phyloP scores from a whole-genome alignment of 306 rosid genomes.

The Ziziphus jujuba region DNA sequence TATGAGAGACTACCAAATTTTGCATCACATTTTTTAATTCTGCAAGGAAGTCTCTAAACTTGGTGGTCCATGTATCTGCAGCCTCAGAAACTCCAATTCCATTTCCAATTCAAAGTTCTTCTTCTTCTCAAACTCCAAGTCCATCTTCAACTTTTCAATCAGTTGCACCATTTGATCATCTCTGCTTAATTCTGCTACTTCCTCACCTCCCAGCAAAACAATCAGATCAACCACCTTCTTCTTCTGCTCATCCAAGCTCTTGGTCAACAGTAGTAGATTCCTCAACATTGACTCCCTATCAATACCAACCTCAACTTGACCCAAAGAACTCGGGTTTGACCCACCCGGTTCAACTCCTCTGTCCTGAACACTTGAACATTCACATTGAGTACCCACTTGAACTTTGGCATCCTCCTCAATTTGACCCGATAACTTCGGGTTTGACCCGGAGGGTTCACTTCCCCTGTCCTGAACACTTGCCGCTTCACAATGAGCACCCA shows the following conservation, averaged over 20 bases:
- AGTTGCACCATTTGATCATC: conserved; percentile 29
- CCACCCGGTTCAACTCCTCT: no score
- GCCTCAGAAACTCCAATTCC: conserved; percentile 37
- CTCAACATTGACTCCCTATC: conserved; percentile 22
- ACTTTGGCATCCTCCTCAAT: no score
- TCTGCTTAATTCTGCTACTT: conserved; percentile 10
- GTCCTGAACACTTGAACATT: no score
- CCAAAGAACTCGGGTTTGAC: background rate
- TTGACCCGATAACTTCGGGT: no score
- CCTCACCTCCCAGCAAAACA: conserved; percentile 18
- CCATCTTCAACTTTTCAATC: conserved; percentile 31
- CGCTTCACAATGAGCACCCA: no score
- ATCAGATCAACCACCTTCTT: conserved; percentile 20
- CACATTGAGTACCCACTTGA: no score
- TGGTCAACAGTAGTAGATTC: conserved; percentile 15
- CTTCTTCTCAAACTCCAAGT: conserved; percentile 38
- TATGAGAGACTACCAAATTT: no score
- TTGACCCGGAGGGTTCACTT: no score
- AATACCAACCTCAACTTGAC: background rate
- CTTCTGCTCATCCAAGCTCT: conserved; percentile 36
- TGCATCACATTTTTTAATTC: no score
- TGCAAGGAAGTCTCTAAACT: no score
- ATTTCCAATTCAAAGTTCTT: conserved; percentile 31
- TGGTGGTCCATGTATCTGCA: conserved; percentile 18
- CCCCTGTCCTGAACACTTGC: no score